phyloP scores from a whole-genome alignment of 1,139 yeast species.

The Candida labiduridarum region DNA sequence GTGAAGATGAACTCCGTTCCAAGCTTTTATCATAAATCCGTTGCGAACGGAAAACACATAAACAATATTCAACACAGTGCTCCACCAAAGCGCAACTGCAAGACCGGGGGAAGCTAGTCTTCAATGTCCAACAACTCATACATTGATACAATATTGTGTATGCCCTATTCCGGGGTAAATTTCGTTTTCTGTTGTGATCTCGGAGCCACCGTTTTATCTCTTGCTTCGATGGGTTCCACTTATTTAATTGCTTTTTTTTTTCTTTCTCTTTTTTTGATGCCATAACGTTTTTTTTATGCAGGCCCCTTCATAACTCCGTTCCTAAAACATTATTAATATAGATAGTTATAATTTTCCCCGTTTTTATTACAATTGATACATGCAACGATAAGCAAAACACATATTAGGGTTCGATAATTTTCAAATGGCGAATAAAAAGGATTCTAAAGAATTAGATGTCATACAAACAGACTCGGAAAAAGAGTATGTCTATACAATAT shows the following conservation, averaged over 20 bases:
- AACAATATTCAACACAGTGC: no score
- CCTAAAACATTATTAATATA: no score
- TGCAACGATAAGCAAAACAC: neutral
- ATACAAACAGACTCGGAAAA: constrained; percentile 4
- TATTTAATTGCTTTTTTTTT: neutral
- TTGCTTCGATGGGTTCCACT: neutral
- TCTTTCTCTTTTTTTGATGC: neutral
- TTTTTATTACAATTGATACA: constrained; percentile 79
- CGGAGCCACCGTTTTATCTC: neutral
- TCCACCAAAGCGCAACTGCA: no score
- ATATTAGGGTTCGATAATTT: neutral
- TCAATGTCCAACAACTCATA: neutral
- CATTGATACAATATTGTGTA: neutral
- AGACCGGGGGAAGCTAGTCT: no score
- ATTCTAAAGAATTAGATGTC: constrained; percentile 6
- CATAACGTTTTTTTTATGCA: neutral
- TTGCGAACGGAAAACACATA: no score
- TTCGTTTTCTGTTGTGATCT: no score
- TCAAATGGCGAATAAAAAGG: neutral
- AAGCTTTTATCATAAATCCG: no score
- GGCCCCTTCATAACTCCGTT: constrained; percentile 34
- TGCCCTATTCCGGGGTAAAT: neutral
- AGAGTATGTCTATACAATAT: constrained; percentile 22
- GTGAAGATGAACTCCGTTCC: no score
- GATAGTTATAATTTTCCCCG: constrained; percentile 45